These are phyloP conservation scores for Dendryphion nanum DNA, from an alignment of 2,329 filamentous ascomycete species.

Conservation along the genomic window DNA sequence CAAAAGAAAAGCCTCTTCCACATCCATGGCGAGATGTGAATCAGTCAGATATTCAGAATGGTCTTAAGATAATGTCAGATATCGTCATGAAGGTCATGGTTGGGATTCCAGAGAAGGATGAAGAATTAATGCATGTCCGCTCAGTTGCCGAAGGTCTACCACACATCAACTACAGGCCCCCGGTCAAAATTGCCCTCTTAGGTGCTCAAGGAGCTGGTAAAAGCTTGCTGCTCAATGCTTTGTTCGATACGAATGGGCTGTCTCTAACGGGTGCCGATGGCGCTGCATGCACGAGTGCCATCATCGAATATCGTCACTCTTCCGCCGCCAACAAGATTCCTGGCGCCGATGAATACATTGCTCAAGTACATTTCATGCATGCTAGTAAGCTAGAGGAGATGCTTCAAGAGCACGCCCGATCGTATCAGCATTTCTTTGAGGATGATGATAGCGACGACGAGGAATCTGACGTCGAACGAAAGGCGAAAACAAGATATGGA, in stretches of 20 bases:
- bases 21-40: background rate
- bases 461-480: background rate
- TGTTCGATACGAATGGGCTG: constrained; percentile 16
- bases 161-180: constrained; percentile 7
- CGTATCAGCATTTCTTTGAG: constrained; percentile 9
- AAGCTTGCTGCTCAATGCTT: constrained; percentile 14
- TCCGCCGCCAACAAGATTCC: too few species aligned
- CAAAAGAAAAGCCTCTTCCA: too few species aligned
- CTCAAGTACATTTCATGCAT: constrained; percentile 14
- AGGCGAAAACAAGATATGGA: background rate
- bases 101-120: background rate
- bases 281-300: constrained; percentile 16
- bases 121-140: constrained; percentile 1
- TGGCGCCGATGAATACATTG: background rate
- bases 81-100: background rate
- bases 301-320: constrained; percentile 11
- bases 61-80: constrained; percentile 2
- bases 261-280: constrained; percentile 21
- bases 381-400: constrained; percentile 10
- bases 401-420: constrained; percentile 13
- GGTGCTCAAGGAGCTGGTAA: constrained; percentile 25
- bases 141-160: background rate
- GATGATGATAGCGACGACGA: constrained; percentile 19
- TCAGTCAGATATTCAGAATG: constrained; percentile 1
- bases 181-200: constrained; percentile 13